Evolutionary conservation across 495 filamentous ascomycete genomes (phyloP).

Genomic region (Articulospora tetracladia): DNA sequence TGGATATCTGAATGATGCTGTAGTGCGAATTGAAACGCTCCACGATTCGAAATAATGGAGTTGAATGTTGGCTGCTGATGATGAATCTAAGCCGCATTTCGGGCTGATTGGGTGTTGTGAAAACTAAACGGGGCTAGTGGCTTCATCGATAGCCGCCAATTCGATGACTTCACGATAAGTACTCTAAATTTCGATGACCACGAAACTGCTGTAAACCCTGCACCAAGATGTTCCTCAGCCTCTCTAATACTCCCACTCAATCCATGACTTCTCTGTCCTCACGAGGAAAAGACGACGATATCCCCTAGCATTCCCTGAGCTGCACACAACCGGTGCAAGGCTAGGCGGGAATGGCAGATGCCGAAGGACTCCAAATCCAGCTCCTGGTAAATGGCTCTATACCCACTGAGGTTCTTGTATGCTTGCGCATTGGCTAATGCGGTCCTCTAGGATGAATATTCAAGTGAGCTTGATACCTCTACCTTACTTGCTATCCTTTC

Average conservation of each 20-base stretch:
- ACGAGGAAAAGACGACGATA: background rate
- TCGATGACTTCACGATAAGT: background rate
- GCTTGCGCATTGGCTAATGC: background rate
- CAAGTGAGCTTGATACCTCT: conserved; percentile 47
- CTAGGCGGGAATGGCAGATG: conserved; percentile 1
- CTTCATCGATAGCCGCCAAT: background rate
- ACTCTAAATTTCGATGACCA: background rate
- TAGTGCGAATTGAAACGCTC: too few relatives aligned
- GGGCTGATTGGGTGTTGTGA: background rate
- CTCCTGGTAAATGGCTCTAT: conserved; percentile 9
- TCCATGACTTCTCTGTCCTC: background rate
- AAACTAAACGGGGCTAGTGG: background rate
- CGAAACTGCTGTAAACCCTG: background rate
- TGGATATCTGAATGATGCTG: background rate
- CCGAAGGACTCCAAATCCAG: background rate
- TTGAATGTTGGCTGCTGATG: too few relatives aligned
- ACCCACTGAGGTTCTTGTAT: background rate
- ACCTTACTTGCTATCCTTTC: conserved; percentile 60
- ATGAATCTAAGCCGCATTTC: too few relatives aligned
- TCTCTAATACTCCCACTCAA: background rate
- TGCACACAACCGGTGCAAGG: too few relatives aligned
- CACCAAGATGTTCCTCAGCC: background rate
- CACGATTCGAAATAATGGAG: too few relatives aligned
- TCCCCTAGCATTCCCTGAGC: background rate
- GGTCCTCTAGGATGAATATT: conserved; percentile 17